Conservation (phyloP, 495 filamentous ascomycete genomes). For the Clohesyomyces aquaticus region DNA sequence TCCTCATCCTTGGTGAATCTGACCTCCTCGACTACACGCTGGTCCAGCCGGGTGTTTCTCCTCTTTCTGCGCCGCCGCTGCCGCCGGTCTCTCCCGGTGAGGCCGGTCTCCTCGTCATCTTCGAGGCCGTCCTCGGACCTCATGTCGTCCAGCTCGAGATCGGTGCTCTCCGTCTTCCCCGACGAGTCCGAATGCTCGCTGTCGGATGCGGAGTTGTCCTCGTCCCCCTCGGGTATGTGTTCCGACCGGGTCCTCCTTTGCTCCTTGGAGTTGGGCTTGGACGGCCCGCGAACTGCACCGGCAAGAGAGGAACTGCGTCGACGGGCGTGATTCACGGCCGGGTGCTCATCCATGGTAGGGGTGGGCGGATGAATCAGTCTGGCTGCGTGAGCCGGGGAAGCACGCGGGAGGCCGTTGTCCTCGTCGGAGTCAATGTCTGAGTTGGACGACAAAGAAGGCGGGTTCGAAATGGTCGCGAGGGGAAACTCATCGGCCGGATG, state of each 20-base stretch:
- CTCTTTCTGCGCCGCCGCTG: slow-evolving; percentile 66
- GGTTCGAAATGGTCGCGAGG: slow-evolving; percentile 36
- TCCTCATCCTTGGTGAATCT: slow-evolving; percentile 66
- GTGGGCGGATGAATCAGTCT: slow-evolving; percentile 31
- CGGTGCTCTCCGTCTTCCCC: slow-evolving; percentile 42
- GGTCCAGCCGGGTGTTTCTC: slow-evolving; percentile 72
- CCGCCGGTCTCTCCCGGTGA: slow-evolving; percentile 72
- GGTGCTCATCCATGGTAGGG: slow-evolving; percentile 36
- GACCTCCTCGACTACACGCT: slow-evolving; percentile 63
- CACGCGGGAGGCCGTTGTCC: slow-evolving; percentile 16
- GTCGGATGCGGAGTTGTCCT: slow-evolving; percentile 31
- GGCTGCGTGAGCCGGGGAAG: slow-evolving; percentile 18
- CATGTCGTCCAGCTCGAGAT: slow-evolving; percentile 61
- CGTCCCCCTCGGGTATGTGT: slow-evolving; percentile 30
- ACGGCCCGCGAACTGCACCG: slow-evolving; percentile 16
- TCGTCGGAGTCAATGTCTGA: slow-evolving; percentile 22
- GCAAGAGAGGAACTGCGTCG: slow-evolving; percentile 37
- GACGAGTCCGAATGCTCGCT: slow-evolving; percentile 36
- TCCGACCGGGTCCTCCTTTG: slow-evolving; percentile 21
- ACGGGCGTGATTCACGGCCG: slow-evolving; percentile 24
- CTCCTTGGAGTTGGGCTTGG: slow-evolving; percentile 15
- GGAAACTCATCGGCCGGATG: slow-evolving; percentile 40
- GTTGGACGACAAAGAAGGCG: slow-evolving; percentile 32
- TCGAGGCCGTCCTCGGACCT: slow-evolving; percentile 71
- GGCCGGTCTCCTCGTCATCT: slow-evolving; percentile 87